A percentile compares a stretch with the other conserved stretches of the same genome.
Evolutionary conservation across 257 asterid species (phyloP).

Genomic region (Jaltomata sinuosa): DNA sequence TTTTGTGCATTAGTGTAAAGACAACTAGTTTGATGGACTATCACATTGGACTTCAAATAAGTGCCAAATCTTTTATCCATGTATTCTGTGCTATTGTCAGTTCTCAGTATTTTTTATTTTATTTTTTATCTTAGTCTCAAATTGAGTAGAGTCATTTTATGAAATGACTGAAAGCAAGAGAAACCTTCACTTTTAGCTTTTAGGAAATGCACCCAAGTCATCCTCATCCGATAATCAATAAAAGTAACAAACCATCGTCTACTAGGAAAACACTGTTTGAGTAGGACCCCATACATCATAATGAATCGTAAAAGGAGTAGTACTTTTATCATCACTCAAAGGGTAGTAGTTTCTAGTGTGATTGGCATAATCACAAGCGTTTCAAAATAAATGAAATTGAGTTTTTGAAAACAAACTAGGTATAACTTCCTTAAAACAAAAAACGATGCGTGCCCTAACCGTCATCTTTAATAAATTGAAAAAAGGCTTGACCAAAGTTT

Average conservation of each 20-base stretch:
- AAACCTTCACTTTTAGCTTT: neutral
- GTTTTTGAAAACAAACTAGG: neutral
- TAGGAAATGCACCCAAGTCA: neutral
- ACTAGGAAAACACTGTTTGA: neutral
- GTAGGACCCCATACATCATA: neutral
- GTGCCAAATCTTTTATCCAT: neutral
- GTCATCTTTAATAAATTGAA: neutral
- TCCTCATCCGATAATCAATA: neutral
- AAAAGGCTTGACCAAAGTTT: neutral
- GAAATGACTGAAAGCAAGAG: neutral
- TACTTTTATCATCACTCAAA: neutral
- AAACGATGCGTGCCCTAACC: neutral
- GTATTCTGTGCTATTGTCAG: neutral
- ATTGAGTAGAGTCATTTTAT: neutral
- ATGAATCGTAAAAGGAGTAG: neutral
- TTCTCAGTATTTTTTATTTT: neutral
- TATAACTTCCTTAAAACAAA: neutral
- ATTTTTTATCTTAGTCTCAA: neutral
- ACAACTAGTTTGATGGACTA: neutral
- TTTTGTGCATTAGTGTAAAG: neutral
- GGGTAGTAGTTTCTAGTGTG: neutral
- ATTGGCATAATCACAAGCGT: neutral
- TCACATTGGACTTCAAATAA: neutral
- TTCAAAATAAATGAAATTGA: neutral
- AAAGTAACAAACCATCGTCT: neutral